Evolutionary conservation across 148 eudicot species (phyloP), one percentile per base, ranked within the genome.

Genomic region (Heliamphora exappendiculata): DNA sequence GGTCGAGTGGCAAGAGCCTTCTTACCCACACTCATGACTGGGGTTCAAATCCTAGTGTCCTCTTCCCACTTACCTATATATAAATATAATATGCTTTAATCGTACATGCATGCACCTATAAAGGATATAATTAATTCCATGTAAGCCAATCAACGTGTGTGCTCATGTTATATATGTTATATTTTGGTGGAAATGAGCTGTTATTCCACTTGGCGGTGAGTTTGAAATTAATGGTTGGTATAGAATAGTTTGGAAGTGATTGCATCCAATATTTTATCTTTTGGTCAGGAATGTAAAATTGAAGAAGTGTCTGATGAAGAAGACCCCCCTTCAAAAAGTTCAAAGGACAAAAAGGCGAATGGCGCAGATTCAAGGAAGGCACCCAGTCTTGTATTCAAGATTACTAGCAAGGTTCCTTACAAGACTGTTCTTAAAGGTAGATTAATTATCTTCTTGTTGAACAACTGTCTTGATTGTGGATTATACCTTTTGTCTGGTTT

Each of bases 351-450:
- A 75, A 95, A 95, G 86, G 86, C 96, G 75, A 95, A 89, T 86
- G 97, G 92, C 76, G 84, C 92, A 24, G 97, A 91, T 76, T 70
- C 84, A 37, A 74, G 72, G 58, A 91, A 89, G 83, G 75, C 79
- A 81, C 90, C 90, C 63, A 87, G 89, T 80, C 92, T 95, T 57
- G 81, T 83, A 31, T 88, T 95, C 80, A 95, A 91, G 78, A 75
- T 95, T 81, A 92, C 94, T 16, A 88, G 90, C 90, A 88, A 89
- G 86, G 98, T 95, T 78, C 96, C 89, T 29, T 95, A 95, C 82
- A 95, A 95, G 83, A 95, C 97, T 51, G 98, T 95, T 75, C 86
- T 95, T 17, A 95, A 95, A 91, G 98, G 98, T 92, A 74, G 4
- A 4, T 36, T 60, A 7, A 47, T 36, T 10, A 53, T 55, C 58